Base-by-base conservation (phyloP, 805 yeast genomes). In the Starmerella geochares region DNA sequence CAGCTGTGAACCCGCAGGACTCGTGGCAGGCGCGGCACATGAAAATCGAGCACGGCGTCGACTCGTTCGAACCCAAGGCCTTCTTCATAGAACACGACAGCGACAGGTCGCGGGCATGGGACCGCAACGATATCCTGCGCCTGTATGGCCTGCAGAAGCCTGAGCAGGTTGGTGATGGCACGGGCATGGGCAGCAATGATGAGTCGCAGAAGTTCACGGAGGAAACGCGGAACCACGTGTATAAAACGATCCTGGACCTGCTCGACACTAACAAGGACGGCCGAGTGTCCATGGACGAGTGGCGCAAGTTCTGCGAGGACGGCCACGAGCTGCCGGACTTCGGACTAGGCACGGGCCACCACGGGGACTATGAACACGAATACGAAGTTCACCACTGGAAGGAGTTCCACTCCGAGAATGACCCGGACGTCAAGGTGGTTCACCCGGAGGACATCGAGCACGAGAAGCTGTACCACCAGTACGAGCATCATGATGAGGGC, bases 361-460 rank as follows among this genome's bases (percentile, higher is more conserved):
- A 88, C 67, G 81, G 87, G 31, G 95, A 86, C 67, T 90, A 87
- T 62, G 97, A 88, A 66, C 75, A 78, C 58, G 96, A 88, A 64
- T 90, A 88, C 63, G 96, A 90, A 64, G 80, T 85, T 50, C 96
- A 88, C 65, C 97, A 88, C 65, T 90, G 96, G 96, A 76, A 80
- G 53, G 71, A 86, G 67, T 65, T 55, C 50, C 71, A 68, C 54
- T 58, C 63, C n/a, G 64, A 84, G 56, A 67, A 72, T 49, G 96
- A 87, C 64, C 96, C 96, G 1, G 87, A 85, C 48, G 86, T 87
- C 24, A 72, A 74, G 58, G 68, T 77, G 21, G 82, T 84, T 47
- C 96, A 87, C 63, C 82, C 81, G 55, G 96, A 87, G 63, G 96
- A 87, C 63, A 76, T 83, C 8, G 95, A 86, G 62, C 81, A 87